A percentile compares a stretch with the other conserved stretches of the same genome.
These are phyloP conservation scores for Colletotrichum tropicicola DNA, from an alignment of 2,329 filamentous ascomycete genomes.

Conservation along the genomic window DNA sequence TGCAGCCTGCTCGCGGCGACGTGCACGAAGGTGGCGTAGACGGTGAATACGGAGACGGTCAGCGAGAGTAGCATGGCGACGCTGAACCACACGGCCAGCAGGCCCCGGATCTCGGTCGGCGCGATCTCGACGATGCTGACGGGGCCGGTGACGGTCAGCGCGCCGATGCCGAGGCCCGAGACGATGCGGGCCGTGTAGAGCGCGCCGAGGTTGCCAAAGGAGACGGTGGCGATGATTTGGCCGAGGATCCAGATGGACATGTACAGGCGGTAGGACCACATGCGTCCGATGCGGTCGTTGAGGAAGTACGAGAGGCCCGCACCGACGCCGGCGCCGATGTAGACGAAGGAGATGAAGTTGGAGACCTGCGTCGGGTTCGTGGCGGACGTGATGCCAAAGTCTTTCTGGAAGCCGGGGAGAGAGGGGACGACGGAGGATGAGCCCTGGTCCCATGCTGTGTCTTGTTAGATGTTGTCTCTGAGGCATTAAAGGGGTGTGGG, in stretches of 20 bases:
- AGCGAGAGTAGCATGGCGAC: constrained; percentile 46
- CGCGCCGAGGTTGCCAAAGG: constrained; percentile 35
- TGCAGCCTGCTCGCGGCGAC: constrained; percentile 37
- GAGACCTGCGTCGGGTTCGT: constrained; percentile 32
- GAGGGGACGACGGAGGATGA: constrained; percentile 38
- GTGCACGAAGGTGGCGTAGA: constrained; percentile 43
- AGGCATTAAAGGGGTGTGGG: too few relatives aligned
- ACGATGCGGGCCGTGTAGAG: constrained; percentile 48
- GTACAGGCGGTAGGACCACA: constrained; percentile 50
- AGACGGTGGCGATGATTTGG: constrained; percentile 42
- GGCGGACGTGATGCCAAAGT: constrained; percentile 41
- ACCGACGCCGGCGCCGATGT: constrained; percentile 35
- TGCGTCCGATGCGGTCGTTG: constrained; percentile 50
- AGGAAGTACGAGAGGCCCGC: constrained; percentile 45
- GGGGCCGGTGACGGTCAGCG: constrained; percentile 46
- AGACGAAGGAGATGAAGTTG: constrained; percentile 46
- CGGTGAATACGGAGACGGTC: constrained; percentile 41
- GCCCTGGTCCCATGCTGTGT: constrained; percentile 1
- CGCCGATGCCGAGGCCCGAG: constrained; percentile 47
- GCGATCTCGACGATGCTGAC: constrained; percentile 51
- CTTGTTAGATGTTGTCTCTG: background rate
- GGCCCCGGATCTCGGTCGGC: constrained; percentile 47
- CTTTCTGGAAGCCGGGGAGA: constrained; percentile 44
- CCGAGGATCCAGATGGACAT: constrained; percentile 43
- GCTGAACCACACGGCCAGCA: constrained; percentile 47